Evolutionary conservation across 2,329 filamentous ascomycete genomes (phyloP).

Genomic region (Alternaria infectoria): DNA sequence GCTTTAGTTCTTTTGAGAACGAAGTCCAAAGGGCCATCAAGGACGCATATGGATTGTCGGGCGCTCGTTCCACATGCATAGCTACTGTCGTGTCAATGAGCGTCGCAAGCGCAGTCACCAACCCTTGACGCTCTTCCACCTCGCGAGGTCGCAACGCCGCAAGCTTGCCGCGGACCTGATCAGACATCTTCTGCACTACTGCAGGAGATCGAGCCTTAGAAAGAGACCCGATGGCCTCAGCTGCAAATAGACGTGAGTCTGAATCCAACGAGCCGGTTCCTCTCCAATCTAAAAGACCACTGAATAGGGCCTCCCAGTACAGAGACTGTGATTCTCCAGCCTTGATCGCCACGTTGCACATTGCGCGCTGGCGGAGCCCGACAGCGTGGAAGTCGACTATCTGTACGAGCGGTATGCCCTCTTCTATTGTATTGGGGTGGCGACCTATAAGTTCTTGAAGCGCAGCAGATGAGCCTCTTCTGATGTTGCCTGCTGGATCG

Average conservation of each 20-base stretch:
- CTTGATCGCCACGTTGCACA: slow-evolving; percentile 74
- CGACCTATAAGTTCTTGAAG: slow-evolving; percentile 92
- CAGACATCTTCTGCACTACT: slow-evolving; percentile 49
- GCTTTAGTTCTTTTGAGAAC: slow-evolving; percentile 39
- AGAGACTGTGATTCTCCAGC: slow-evolving; percentile 68
- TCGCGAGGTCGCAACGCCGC: slow-evolving; percentile 61
- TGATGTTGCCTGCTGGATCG: slow-evolving; percentile 91
- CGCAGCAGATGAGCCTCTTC: slow-evolving; percentile 89
- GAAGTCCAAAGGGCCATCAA: slow-evolving; percentile 41
- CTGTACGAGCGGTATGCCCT: slow-evolving; percentile 87
- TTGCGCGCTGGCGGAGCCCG: slow-evolving; percentile 81
- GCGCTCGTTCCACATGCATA: not conserved
- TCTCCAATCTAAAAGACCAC: slow-evolving; percentile 80
- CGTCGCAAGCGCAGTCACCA: slow-evolving; percentile 62
- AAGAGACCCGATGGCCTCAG: slow-evolving; percentile 70
- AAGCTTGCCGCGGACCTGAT: slow-evolving; percentile 54
- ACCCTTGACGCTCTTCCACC: slow-evolving; percentile 72
- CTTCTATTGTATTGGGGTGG: slow-evolving; percentile 81
- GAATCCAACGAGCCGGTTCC: slow-evolving; percentile 83
- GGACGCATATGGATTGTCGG: not conserved
- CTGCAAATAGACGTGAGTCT: slow-evolving; percentile 74
- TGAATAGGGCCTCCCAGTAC: slow-evolving; percentile 73
- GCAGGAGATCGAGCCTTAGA: slow-evolving; percentile 47
- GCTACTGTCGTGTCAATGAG: slow-evolving; percentile 18
- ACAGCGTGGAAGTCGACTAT: slow-evolving; percentile 92